Percentiles rank a stretch among this genome's conserved stretches.
Conservation (phyloP, 148 eudicot species). For the Linanthus parryae region DNA sequence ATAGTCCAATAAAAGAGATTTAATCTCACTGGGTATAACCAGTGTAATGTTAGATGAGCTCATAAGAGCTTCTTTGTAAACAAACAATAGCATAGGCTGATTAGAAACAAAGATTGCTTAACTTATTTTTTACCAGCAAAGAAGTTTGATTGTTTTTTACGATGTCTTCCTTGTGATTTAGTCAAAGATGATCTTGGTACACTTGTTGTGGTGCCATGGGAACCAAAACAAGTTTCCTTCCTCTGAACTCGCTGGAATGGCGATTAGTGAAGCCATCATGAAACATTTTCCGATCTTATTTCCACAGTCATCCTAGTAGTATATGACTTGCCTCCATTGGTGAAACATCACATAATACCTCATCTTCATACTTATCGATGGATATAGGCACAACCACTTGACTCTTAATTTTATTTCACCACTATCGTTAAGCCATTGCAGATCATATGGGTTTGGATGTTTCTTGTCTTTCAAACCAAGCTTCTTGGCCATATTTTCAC, state of each 20-base stretch:
- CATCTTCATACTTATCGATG: not conserved
- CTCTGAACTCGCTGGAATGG: not conserved
- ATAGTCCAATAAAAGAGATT: not conserved
- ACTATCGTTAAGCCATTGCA: not conserved
- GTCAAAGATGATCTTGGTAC: not conserved
- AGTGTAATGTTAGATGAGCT: not conserved
- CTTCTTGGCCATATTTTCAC: no score
- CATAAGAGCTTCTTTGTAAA: no score
- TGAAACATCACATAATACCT: not conserved
- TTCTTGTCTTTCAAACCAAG: no score
- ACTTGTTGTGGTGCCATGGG: not conserved
- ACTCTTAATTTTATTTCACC: not conserved
- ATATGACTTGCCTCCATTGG: not conserved
- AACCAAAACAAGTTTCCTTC: not conserved
- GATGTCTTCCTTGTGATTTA: no score
- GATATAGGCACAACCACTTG: not conserved
- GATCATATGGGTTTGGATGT: no score
- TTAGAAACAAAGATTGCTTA: not conserved
- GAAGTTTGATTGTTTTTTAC: not conserved
- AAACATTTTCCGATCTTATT: no score
- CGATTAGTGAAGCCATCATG: not conserved
- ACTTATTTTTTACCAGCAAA: not conserved
- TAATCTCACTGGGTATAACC: not conserved
- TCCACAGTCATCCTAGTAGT: not conserved
- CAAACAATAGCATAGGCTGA: not conserved